Evolutionary conservation across 2,329 filamentous ascomycete genomes (phyloP), one percentile per base, ranked within the genome.

Genomic region (Chrysoporthe austroafricana): DNA sequence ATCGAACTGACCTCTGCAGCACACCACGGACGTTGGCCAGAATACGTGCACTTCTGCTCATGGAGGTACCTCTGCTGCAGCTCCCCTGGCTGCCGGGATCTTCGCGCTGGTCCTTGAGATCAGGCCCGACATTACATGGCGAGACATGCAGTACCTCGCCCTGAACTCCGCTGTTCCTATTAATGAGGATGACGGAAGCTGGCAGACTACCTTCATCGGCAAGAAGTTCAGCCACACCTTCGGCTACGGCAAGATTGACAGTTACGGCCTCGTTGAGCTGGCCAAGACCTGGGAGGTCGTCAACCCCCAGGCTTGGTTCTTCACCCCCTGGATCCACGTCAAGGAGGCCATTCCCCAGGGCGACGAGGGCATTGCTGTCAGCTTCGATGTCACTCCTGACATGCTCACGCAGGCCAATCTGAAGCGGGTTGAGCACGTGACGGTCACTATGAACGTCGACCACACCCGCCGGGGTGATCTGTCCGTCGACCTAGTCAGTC

Each of bases 301-400:
- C 71, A 98, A 98, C 79, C 95, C 96, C 9, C 96, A 99, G 79
- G 90, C 94, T 6, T 99, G 96, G 95, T 94, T 86, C 78, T 94
- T 91, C 78, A 96, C 94, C 14, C 95, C 96, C 0, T 97, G 96
- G 94, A 86, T 97, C 71, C 93, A 96, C 73, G 93, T 99, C 70
- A 91, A 94, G 74, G 87, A 95, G 76, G 80, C 83, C 2, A 94
- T 99, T 70, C 96, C 96, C 0, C 90, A 99, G 79, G 96, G 94
- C 62, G 83, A 92, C 34, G 80, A 91, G 66, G 96, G 96, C 0
- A 80, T 99, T 50, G 86, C 90, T 1, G 93, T 92, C 63, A 85
- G 83, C n/a, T 94, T 97, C 73, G 89, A 94, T 61, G 88, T 99
- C 50, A 97, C 93, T 0, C 79, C 88, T 64, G 88, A 94, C 26